These are phyloP conservation scores for Rasamsonia emersonii DNA, from an alignment of 2,329 filamentous ascomycete genomes.

Conservation along the genomic window DNA sequence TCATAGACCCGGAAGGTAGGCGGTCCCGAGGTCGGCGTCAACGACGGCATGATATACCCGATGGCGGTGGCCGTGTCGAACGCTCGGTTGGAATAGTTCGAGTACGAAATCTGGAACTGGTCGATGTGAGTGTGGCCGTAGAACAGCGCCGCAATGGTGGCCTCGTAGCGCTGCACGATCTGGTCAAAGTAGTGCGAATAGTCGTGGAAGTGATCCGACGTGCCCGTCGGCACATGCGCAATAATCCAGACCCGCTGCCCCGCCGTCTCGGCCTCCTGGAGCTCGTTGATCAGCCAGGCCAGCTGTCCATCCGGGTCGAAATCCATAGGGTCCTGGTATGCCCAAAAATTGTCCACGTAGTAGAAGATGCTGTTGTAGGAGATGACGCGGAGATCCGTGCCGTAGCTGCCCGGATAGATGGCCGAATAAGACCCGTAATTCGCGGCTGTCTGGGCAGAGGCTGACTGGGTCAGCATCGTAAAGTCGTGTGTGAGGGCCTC, in stretches of 20 bases:
- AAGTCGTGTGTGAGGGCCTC: constrained; percentile 40
- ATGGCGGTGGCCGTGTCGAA: constrained; percentile 39
- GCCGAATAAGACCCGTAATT: constrained; percentile 45
- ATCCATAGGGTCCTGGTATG: constrained; percentile 44
- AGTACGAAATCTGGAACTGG: constrained; percentile 49
- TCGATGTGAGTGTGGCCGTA: constrained; percentile 52
- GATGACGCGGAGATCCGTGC: constrained; percentile 41
- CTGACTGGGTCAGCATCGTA: constrained; percentile 39
- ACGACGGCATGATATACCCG: constrained; percentile 47
- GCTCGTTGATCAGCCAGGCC: constrained; percentile 46
- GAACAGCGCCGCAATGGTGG: constrained; percentile 49
- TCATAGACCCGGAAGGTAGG: constrained; percentile 52
- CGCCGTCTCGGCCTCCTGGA: constrained; percentile 45
- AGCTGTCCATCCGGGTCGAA: constrained; percentile 46
- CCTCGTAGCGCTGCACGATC: constrained; percentile 45
- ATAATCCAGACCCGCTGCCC: constrained; percentile 50
- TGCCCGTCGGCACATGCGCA: constrained; percentile 49
- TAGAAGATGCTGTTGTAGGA: constrained; percentile 54
- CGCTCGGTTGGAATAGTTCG: constrained; percentile 36
- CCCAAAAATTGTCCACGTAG: constrained; percentile 51
- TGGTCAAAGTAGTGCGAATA: constrained; percentile 46
- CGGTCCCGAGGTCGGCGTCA: constrained; percentile 48
- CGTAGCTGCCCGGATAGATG: constrained; percentile 35
- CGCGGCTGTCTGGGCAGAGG: constrained; percentile 25
- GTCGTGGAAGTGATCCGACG: constrained; percentile 45